These are phyloP conservation scores for Dipteronia sinensis DNA, from an alignment of 345 rosid genomes.

Conservation along the genomic window DNA sequence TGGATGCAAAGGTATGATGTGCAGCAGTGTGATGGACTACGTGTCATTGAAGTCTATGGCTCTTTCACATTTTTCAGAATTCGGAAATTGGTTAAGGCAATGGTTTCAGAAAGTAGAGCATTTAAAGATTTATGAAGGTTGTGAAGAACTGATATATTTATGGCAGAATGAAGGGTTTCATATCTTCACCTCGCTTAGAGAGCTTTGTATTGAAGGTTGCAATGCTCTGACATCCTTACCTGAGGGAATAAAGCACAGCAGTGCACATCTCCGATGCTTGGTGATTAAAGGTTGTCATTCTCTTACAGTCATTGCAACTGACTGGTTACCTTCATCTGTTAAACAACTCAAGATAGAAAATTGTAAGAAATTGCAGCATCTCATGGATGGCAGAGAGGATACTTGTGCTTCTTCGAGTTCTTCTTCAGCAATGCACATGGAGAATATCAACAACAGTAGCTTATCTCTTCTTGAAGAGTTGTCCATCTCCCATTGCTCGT, in stretches of 20 bases:
- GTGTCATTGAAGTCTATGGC: not conserved
- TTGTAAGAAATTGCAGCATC: not conserved
- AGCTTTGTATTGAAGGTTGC: not conserved
- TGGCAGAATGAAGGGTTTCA: not conserved
- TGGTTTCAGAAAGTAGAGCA: not conserved
- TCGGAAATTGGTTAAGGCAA: not conserved
- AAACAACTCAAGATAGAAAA: not conserved
- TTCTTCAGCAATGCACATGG: not conserved
- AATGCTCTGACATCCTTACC: not conserved
- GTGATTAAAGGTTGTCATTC: not conserved
- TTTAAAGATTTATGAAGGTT: slow-evolving; percentile 1
- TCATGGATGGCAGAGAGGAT: not conserved
- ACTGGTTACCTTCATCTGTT: not conserved
- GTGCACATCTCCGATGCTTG: too few species aligned
- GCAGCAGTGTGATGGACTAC: not conserved
- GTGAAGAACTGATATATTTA: not conserved
- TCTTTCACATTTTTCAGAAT: not conserved
- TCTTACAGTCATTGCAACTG: not conserved
- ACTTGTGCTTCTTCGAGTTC: not conserved
- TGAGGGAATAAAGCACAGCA: too few species aligned
- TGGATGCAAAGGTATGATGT: not conserved
- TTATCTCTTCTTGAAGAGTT: not conserved
- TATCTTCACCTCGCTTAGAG: not conserved
- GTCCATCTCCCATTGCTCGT: not conserved
- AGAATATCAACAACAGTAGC: too few species aligned